Evolutionary conservation across 345 rosid genomes (phyloP).

Genomic region (Capsella bursapastoris): DNA sequence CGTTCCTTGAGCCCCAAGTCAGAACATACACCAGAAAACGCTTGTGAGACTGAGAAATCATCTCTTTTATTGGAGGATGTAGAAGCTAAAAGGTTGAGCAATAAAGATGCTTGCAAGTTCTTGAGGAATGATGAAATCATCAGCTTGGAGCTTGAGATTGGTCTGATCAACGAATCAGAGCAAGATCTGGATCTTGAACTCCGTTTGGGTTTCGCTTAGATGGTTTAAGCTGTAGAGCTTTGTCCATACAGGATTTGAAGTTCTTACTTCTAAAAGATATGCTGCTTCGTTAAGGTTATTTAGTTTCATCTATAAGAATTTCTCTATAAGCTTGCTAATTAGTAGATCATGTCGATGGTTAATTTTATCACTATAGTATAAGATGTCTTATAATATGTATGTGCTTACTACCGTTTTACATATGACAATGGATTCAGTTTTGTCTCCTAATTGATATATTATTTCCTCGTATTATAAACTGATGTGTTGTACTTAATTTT

Average conservation of each 20-base stretch:
- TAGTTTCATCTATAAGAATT: slow-evolving; percentile 20
- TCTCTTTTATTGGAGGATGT: slow-evolving; percentile 39
- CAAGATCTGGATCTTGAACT: slow-evolving; percentile 91
- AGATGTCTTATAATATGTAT: background rate
- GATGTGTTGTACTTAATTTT: background rate
- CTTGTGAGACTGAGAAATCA: slow-evolving; percentile 25
- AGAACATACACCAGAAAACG: slow-evolving; percentile 33
- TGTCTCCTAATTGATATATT: slow-evolving; percentile 12
- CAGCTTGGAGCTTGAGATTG: slow-evolving; percentile 74
- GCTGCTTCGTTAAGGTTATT: background rate
- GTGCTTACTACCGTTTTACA: slow-evolving; percentile 17
- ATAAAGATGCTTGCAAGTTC: slow-evolving; percentile 47
- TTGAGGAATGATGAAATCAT: slow-evolving; percentile 50
- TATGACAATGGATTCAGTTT: slow-evolving; percentile 31
- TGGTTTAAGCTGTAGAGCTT: slow-evolving; percentile 2
- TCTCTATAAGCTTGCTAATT: slow-evolving; percentile 26
- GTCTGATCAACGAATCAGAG: slow-evolving; percentile 53
- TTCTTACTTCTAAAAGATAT: slow-evolving; percentile 24
- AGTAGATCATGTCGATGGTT: slow-evolving; percentile 13
- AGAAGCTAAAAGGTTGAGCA: slow-evolving; percentile 43
- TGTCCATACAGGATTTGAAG: slow-evolving; percentile 14
- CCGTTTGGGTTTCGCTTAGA: slow-evolving; percentile 76
- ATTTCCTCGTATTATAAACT: slow-evolving; percentile 9
- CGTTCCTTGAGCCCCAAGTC: slow-evolving; percentile 41
- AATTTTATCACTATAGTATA: slow-evolving; percentile 22